phyloP scores from a whole-genome alignment of 2,329 filamentous ascomycete species.

The Elsinoe arachidis region DNA sequence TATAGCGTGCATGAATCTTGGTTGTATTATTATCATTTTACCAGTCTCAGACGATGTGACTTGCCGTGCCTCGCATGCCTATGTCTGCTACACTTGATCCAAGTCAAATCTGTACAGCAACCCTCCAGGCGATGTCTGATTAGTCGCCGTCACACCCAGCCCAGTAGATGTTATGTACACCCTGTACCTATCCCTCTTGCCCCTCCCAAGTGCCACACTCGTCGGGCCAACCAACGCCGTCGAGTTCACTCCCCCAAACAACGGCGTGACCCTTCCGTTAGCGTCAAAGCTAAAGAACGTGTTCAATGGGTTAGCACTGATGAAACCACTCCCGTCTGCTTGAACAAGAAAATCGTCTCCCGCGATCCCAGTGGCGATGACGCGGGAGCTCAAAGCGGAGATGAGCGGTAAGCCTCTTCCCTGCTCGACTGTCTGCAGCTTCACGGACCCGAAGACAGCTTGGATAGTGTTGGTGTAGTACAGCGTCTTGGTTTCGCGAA shows the following conservation, averaged over 20 bases:
- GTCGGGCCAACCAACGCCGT: not conserved
- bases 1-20: no score
- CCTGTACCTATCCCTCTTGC: not conserved
- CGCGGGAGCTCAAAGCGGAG: not conserved
- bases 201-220: not conserved
- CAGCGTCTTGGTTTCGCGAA: not conserved
- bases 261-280: not conserved
- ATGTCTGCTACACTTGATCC: not conserved
- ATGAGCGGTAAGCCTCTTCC: not conserved
- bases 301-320: not conserved
- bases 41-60: not conserved
- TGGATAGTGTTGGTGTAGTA: not conserved
- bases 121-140: not conserved
- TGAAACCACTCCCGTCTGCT: not conserved
- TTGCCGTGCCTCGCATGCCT: no score
- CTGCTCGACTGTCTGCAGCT: not conserved
- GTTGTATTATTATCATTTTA: not conserved
- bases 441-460: not conserved
- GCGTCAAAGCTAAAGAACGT: not conserved
- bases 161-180: not conserved
- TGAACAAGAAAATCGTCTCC: not conserved
- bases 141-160: not conserved
- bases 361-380: not conserved
- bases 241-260: not conserved
- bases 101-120: not conserved